These are phyloP conservation scores for Trichosanthes truncata DNA, from an alignment of 306 rosid genomes.

Conservation along the genomic window DNA sequence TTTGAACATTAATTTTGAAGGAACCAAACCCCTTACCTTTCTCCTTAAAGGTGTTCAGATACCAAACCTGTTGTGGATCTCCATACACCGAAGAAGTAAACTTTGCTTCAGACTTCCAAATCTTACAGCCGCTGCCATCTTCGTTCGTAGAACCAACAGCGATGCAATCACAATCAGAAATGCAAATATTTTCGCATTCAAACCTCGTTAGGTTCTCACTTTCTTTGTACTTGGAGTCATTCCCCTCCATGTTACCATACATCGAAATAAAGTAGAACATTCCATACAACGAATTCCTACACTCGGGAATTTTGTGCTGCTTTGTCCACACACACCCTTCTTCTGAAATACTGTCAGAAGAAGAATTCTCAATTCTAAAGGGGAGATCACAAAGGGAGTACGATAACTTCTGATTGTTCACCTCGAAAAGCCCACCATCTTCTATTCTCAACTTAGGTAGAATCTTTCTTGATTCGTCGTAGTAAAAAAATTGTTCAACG, in stretches of 20 bases:
- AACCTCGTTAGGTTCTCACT: not conserved
- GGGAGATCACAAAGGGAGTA: no score
- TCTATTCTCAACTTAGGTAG: not conserved
- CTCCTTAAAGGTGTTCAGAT: no score
- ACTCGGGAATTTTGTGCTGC: not conserved
- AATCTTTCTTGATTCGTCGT: not conserved
- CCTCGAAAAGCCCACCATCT: not conserved
- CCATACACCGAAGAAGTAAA: not conserved
- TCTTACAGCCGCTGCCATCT: constrained; percentile 14
- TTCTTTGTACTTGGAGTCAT: not conserved
- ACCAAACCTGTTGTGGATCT: no score
- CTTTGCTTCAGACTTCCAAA: not conserved
- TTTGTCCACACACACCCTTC: constrained; percentile 2
- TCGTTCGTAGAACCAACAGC: constrained; percentile 3
- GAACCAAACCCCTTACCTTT: no score
- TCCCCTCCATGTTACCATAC: not conserved
- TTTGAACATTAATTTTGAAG: no score
- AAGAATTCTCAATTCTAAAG: no score
- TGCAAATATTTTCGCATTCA: constrained; percentile 9
- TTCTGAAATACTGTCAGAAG: no score
- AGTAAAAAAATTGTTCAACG: no score
- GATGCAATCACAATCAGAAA: constrained; percentile 12
- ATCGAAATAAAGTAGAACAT: no score
- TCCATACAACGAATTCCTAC: no score
- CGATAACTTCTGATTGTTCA: not conserved